Evolutionary conservation across 345 rosid genomes (phyloP).

Genomic region (Dipteronia dyeriana): DNA sequence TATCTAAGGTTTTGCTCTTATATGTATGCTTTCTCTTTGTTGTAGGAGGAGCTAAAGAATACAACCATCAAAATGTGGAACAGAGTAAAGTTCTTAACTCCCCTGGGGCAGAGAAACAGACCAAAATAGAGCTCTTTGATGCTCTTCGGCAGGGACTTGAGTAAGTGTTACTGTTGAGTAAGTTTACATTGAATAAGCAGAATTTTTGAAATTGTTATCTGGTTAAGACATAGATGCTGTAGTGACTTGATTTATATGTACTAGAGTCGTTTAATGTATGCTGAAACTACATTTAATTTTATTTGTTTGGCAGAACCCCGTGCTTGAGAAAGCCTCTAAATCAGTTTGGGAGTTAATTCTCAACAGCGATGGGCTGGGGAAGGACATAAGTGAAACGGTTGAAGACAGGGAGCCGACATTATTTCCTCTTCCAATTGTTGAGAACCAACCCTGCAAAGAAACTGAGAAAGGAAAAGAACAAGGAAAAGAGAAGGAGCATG

Average conservation of each 20-base stretch:
- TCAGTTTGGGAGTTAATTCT: slow-evolving; percentile 96
- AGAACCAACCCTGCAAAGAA: slow-evolving; percentile 37
- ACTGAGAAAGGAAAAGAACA: slow-evolving; percentile 34
- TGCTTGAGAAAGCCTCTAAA: slow-evolving; percentile 91
- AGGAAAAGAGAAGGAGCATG: slow-evolving; percentile 23
- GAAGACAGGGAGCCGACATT: slow-evolving; percentile 64
- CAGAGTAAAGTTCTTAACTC: slow-evolving; percentile 88
- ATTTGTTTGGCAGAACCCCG: slow-evolving; percentile 59
- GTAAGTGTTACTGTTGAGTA: slow-evolving; percentile 31
- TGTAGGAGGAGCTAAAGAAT: slow-evolving; percentile 78
- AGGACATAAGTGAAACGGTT: slow-evolving; percentile 56
- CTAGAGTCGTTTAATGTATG: not conserved
- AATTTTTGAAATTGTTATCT: not conserved
- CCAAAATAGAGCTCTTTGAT: slow-evolving; percentile 85
- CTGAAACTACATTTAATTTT: slow-evolving; percentile 11
- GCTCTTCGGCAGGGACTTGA: slow-evolving; percentile 89
- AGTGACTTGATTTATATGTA: not conserved
- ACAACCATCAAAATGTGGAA: slow-evolving; percentile 81
- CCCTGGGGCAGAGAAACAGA: slow-evolving; percentile 91
- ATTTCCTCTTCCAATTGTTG: slow-evolving; percentile 28
- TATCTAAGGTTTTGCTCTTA: not conserved
- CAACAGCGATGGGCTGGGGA: slow-evolving; percentile 78
- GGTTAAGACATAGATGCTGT: not conserved
- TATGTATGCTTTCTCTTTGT: not conserved
- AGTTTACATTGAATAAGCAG: not conserved